A percentile compares a stretch with the other conserved stretches of the same genome.
Evolutionary conservation across 2,329 filamentous ascomycete genomes (phyloP).

Genomic region (Colletotrichum simmondsii): DNA sequence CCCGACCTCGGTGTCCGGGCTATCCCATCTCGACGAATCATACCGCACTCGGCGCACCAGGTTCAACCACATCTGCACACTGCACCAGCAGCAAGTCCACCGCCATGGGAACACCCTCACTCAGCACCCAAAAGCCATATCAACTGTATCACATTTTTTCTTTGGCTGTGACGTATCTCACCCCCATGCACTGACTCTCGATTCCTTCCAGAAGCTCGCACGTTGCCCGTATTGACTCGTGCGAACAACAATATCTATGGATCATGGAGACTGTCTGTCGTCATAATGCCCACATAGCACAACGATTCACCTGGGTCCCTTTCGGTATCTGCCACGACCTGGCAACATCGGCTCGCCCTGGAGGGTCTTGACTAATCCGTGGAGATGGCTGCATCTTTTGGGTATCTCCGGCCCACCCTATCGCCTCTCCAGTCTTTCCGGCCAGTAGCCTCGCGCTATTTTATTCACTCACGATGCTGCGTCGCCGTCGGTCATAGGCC

Average conservation of each 20-base stretch:
- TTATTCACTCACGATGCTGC: slow-evolving; percentile 29
- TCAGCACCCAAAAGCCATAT: slow-evolving; percentile 26
- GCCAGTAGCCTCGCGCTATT: slow-evolving; percentile 28
- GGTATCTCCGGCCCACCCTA: slow-evolving; percentile 25
- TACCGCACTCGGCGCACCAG: slow-evolving; percentile 9
- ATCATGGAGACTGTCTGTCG: slow-evolving; percentile 27
- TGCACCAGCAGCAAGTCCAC: neutral
- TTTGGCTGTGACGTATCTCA: slow-evolving; percentile 21
- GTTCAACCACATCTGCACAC: neutral
- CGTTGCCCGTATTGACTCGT: slow-evolving; percentile 25
- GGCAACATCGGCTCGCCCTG: slow-evolving; percentile 23
- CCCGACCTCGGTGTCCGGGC: slow-evolving; percentile 22
- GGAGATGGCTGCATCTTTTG: slow-evolving; percentile 27
- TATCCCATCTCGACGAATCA: slow-evolving; percentile 23
- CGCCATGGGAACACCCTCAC: slow-evolving; percentile 8
- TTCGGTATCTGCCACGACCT: slow-evolving; percentile 10
- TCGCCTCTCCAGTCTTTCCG: slow-evolving; percentile 15
- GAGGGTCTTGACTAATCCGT: slow-evolving; percentile 29
- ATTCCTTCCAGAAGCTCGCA: slow-evolving; percentile 1
- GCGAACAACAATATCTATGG: slow-evolving; percentile 21
- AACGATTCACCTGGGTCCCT: slow-evolving; percentile 15
- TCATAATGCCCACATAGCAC: slow-evolving; percentile 33
- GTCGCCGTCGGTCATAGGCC: slow-evolving; percentile 18
- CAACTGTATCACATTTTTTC: neutral
- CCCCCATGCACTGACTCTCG: slow-evolving; percentile 10